phyloP scores from a whole-genome alignment of 73 alveolate genomes.

The Paramecium octaurelia region DNA sequence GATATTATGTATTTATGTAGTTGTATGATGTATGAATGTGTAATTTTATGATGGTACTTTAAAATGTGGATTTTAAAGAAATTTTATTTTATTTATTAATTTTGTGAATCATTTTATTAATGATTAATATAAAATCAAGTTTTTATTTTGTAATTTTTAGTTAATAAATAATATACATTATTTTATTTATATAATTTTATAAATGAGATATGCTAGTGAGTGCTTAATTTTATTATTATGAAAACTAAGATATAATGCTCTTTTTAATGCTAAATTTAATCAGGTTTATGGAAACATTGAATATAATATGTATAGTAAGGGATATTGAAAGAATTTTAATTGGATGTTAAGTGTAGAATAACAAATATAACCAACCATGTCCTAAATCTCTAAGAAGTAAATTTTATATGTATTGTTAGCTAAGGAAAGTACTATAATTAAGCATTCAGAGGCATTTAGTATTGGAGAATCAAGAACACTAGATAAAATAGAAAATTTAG shows the following conservation, averaged over 20 bases:
- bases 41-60: not conserved
- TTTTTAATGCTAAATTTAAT: not conserved
- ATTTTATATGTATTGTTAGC: not conserved
- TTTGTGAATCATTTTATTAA: too few species aligned
- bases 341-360: too few species aligned
- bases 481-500: not conserved
- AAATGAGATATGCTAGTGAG: too few species aligned
- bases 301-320: slow-evolving; percentile 10
- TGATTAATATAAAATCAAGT: too few species aligned
- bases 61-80: not conserved
- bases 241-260: not conserved
- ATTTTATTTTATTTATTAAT: too few species aligned
- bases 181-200: too few species aligned
- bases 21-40: not conserved
- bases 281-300: not conserved
- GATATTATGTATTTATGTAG: not conserved
- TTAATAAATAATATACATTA: not conserved
- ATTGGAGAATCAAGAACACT: not conserved
- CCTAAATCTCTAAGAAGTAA: not conserved
- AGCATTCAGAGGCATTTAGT: slow-evolving; percentile 5
- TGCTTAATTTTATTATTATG: not conserved
- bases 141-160: too few species aligned
- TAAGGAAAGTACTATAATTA: not conserved
- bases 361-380: not conserved
- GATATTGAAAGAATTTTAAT: too few species aligned